These are phyloP conservation scores for Larix kaempferi DNA, from an alignment of 75 land plant genomes.

Conservation along the genomic window DNA sequence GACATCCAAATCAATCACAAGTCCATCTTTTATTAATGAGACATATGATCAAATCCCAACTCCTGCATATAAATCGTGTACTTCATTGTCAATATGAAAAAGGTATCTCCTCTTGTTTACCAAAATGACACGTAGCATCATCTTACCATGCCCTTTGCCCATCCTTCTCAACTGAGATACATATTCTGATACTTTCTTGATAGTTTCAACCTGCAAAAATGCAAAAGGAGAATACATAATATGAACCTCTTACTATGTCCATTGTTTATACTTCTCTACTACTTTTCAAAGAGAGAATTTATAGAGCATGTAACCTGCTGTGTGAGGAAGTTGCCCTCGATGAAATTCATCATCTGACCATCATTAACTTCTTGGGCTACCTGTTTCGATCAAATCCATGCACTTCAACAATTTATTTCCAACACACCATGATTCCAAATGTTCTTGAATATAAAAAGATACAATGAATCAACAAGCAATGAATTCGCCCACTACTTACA, in stretches of 20 bases:
- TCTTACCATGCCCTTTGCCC: conserved; percentile 94
- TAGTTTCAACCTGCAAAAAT: conserved; percentile 69
- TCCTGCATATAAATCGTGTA: too few species aligned
- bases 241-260: too few species aligned
- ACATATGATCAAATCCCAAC: too few species aligned
- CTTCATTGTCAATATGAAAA: too few species aligned
- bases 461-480: too few species aligned
- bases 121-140: background rate
- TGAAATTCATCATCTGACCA: conserved; percentile 63
- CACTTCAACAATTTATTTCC: too few species aligned
- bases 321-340: conserved; percentile 66
- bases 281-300: background rate
- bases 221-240: background rate
- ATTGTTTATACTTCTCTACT: background rate
- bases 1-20: too few species aligned
- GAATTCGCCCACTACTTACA: conserved; percentile 21
- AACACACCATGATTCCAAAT: too few species aligned
- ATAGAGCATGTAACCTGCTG: conserved; percentile 55
- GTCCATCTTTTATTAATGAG: too few species aligned
- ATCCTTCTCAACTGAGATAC: conserved; percentile 89
- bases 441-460: background rate
- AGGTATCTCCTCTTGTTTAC: too few species aligned
- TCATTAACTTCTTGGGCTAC: conserved; percentile 48
- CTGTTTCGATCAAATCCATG: conserved; percentile 11
- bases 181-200: conserved; percentile 80